phyloP scores from a whole-genome alignment of 805 yeast genomes.

The Phaffomyces thermotolerans region DNA sequence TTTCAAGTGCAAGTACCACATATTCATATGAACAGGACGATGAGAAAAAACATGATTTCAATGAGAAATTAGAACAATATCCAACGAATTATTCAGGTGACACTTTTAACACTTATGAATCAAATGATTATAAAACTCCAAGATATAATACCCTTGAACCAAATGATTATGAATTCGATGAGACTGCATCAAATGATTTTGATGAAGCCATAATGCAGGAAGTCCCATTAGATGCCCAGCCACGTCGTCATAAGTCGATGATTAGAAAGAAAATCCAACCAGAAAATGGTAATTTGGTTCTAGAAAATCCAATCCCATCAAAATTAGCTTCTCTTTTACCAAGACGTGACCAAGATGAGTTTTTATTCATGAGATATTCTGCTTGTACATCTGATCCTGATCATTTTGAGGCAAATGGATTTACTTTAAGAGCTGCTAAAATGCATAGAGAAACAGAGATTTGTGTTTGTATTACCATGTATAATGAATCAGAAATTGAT shows the following conservation, averaged over 20 bases:
- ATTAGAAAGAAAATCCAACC: conserved; percentile 69
- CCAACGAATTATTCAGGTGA: conserved; percentile 25
- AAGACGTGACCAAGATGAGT: conserved; percentile 84
- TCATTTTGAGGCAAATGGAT: conserved; percentile 71
- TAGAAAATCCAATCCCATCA: conserved; percentile 92
- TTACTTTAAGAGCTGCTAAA: conserved; percentile 79
- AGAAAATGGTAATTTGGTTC: conserved; percentile 73
- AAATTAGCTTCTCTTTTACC: conserved; percentile 81
- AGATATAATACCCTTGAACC: conserved; percentile 1
- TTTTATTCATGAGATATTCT: conserved; percentile 92
- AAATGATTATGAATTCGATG: conserved; percentile 8
- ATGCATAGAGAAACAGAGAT: conserved; percentile 88
- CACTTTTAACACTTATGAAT: conserved; percentile 31
- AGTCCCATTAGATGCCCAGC: conserved; percentile 30
- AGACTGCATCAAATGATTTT: conserved; percentile 26
- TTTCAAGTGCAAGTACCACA: conserved; percentile 26
- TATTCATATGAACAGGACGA: conserved; percentile 6
- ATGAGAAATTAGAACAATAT: conserved; percentile 17
- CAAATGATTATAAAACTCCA: neutral
- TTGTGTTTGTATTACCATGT: conserved; percentile 92
- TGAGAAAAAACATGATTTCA: conserved; percentile 6
- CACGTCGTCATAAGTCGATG: conserved; percentile 60
- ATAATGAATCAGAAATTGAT: conserved; percentile 86
- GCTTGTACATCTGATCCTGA: conserved; percentile 95
- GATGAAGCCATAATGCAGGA: conserved; percentile 41